Evolutionary conservation across 805 yeast genomes (phyloP).

Genomic region (Cyberlindnera mississippiensis): DNA sequence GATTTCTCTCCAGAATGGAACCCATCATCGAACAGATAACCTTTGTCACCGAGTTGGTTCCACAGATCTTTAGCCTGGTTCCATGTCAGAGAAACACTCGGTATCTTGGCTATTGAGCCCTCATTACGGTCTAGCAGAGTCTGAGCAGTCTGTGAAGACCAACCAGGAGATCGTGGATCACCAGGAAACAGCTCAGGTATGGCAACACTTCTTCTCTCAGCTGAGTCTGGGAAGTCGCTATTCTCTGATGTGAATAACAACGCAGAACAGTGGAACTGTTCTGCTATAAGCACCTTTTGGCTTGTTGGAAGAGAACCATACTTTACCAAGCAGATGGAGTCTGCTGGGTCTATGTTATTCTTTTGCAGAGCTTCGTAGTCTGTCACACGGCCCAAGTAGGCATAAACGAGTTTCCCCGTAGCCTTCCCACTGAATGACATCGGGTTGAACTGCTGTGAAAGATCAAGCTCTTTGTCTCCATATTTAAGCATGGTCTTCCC

Average conservation of each 20-base stretch:
- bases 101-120: constrained; percentile 60
- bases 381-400: constrained; percentile 54
- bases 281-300: constrained; percentile 52
- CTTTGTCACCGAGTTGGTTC: constrained; percentile 17
- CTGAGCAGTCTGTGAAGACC: constrained; percentile 43
- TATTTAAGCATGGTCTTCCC: constrained; percentile 28
- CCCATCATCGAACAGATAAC: constrained; percentile 15
- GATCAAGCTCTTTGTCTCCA: constrained; percentile 24
- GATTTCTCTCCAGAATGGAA: constrained; percentile 23
- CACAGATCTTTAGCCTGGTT: constrained; percentile 52
- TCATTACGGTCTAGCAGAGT: constrained; percentile 40
- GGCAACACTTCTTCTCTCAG: constrained; percentile 46
- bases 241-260: constrained; percentile 54
- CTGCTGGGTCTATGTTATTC: constrained; percentile 38
- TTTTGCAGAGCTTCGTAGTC: constrained; percentile 47
- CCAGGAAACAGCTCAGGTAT: constrained; percentile 64
- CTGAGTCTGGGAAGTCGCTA: constrained; percentile 31
- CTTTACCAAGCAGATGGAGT: constrained; percentile 53
- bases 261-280: constrained; percentile 54
- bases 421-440: constrained; percentile 58
- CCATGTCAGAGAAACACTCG: constrained; percentile 75
- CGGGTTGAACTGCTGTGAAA: constrained; percentile 58
- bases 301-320: constrained; percentile 51
- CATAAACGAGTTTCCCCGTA: constrained; percentile 54
- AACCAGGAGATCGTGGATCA: constrained; percentile 77